Evolutionary conservation across 225 moss, liverwort and hornwort species (phyloP).

Genomic region (Takakia lepidozioides): DNA sequence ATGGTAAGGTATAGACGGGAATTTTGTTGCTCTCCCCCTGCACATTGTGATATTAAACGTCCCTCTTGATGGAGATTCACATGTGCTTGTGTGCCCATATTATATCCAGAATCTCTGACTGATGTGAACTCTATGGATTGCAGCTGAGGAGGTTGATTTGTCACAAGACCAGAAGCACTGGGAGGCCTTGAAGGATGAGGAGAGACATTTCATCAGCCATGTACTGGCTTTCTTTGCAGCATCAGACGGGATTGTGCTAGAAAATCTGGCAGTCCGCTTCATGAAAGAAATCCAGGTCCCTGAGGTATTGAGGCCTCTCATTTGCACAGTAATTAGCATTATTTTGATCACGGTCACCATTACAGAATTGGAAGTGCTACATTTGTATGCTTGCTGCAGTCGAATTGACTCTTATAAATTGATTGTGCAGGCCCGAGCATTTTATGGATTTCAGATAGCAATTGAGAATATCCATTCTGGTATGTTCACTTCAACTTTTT

Average conservation of each 20-base stretch:
- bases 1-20: too few relatives aligned
- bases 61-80: too few relatives aligned
- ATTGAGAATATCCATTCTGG: slow-evolving; percentile 90
- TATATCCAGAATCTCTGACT: too few relatives aligned
- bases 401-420: too few relatives aligned
- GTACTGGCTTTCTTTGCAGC: slow-evolving; percentile 89
- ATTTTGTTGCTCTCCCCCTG: too few relatives aligned
- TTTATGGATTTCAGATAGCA: slow-evolving; percentile 90
- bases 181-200: slow-evolving; percentile 53
- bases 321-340: too few relatives aligned
- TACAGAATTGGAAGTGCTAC: too few relatives aligned
- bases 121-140: neutral
- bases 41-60: too few relatives aligned
- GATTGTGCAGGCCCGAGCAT: slow-evolving; percentile 64
- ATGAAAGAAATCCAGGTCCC: slow-evolving; percentile 93
- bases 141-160: slow-evolving; percentile 90
- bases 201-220: slow-evolving; percentile 84
- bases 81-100: too few relatives aligned
- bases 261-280: slow-evolving; percentile 75
- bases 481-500: slow-evolving; percentile 1
- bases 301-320: slow-evolving; percentile 54
- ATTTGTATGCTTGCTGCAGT: too few relatives aligned
- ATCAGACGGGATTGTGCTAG: slow-evolving; percentile 88
- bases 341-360: too few relatives aligned
- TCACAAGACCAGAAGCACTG: slow-evolving; percentile 73